phyloP scores from a whole-genome alignment of 2,329 filamentous ascomycete species.

The Paramyrothecium roridum region DNA sequence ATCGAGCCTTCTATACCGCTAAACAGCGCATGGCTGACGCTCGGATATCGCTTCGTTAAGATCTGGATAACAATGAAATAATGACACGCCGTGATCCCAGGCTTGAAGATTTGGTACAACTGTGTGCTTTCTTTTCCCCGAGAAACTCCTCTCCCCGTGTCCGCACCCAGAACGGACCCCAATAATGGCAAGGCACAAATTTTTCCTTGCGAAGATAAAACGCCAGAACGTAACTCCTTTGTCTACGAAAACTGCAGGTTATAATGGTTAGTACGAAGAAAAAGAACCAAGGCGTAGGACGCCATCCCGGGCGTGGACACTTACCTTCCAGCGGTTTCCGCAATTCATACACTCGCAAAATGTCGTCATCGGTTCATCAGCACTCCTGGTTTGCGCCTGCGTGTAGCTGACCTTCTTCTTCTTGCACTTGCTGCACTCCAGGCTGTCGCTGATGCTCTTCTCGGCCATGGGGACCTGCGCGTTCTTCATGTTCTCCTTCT shows the following conservation, averaged over 20 bases:
- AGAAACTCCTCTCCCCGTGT: not conserved
- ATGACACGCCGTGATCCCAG: not conserved
- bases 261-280: not conserved
- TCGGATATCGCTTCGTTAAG: not conserved
- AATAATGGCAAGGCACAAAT: not conserved
- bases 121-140: not conserved
- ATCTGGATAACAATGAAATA: not conserved
- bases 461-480: slow-evolving; percentile 91
- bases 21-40: not conserved
- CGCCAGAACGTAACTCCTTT: slow-evolving; percentile 1
- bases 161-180: not conserved
- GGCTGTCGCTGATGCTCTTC: slow-evolving; percentile 82
- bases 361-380: slow-evolving; percentile 88
- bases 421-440: slow-evolving; percentile 89
- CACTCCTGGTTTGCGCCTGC: slow-evolving; percentile 91
- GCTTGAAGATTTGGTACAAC: not conserved
- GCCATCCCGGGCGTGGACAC: slow-evolving; percentile 12
- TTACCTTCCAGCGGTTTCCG: slow-evolving; percentile 70
- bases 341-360: slow-evolving; percentile 71
- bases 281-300: too few species aligned
- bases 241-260: slow-evolving; percentile 1
- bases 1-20: not conserved
- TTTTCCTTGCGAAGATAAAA: not conserved
- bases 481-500: slow-evolving; percentile 94
- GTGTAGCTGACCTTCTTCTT: slow-evolving; percentile 94